Conservation (phyloP, 768 basidiomycete genomes). For the Leucocoprinus sp. region DNA sequence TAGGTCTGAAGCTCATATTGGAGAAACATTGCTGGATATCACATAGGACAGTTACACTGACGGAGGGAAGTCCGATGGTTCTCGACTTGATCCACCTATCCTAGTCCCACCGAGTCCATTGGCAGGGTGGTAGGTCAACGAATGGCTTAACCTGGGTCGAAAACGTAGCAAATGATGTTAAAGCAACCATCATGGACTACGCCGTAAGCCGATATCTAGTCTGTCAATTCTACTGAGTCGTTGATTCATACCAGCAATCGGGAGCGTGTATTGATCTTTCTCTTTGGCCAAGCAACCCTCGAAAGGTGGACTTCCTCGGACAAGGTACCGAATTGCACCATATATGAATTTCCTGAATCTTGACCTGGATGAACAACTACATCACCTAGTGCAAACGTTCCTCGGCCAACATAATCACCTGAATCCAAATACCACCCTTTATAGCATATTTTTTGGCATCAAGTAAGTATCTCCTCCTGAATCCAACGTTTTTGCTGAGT, state of each 20-base stretch:
- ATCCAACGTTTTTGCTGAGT: constrained; percentile 6
- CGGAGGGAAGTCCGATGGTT: constrained; percentile 41
- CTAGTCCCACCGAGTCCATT: constrained; percentile 32
- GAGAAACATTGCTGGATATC: too few species aligned
- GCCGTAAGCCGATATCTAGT: constrained; percentile 26
- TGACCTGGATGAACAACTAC: background rate
- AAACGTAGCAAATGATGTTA: constrained; percentile 32
- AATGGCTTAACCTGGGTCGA: constrained; percentile 48
- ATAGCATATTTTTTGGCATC: constrained; percentile 47
- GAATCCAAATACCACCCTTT: constrained; percentile 40
- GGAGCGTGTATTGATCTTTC: constrained; percentile 39
- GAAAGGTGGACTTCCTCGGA: constrained; percentile 38
- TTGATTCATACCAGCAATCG: constrained; percentile 23
- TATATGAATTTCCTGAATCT: background rate
- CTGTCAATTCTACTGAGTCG: background rate
- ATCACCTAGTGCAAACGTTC: constrained; percentile 31
- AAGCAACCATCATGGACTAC: constrained; percentile 41
- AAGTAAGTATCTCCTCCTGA: constrained; percentile 26
- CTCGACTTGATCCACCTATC: constrained; percentile 35
- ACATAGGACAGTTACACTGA: constrained; percentile 43
- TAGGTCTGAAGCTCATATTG: background rate
- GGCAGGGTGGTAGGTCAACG: constrained; percentile 43
- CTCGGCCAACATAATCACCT: constrained; percentile 35
- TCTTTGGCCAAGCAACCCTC: constrained; percentile 44
- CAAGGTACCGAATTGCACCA: constrained; percentile 27